Percentiles rank a stretch among this genome's conserved stretches.
phyloP scores from a whole-genome alignment of 371 early-diverging fungal genomes.

The Apophysomyces variabilis region DNA sequence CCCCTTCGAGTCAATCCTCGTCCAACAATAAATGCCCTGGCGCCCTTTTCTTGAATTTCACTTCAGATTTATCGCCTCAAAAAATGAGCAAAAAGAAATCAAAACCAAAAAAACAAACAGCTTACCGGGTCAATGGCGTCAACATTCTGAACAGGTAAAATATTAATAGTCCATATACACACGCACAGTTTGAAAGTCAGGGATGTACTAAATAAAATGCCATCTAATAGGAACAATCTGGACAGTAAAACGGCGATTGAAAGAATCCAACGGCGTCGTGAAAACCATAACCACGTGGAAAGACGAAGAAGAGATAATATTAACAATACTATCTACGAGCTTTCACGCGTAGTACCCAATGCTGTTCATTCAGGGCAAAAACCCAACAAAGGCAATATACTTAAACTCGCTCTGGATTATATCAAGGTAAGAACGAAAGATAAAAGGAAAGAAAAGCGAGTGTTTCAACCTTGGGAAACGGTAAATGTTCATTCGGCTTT shows the following conservation, averaged over 20 bases:
- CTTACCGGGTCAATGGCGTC: slow-evolving; percentile 66
- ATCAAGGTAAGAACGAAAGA: slow-evolving; percentile 33
- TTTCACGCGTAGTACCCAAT: slow-evolving; percentile 62
- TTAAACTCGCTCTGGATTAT: slow-evolving; percentile 59
- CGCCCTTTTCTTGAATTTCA: slow-evolving; percentile 26
- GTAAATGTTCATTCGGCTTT: too few species aligned
- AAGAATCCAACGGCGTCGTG: slow-evolving; percentile 73
- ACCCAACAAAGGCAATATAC: slow-evolving; percentile 66
- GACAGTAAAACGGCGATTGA: slow-evolving; percentile 78
- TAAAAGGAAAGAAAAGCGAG: too few species aligned
- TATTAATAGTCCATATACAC: not conserved
- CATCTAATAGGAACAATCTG: slow-evolving; percentile 58
- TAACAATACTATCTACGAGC: slow-evolving; percentile 66
- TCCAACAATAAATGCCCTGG: slow-evolving; percentile 9
- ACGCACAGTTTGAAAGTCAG: slow-evolving; percentile 9
- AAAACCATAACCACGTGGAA: slow-evolving; percentile 82
- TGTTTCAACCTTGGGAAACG: too few species aligned
- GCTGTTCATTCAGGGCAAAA: slow-evolving; percentile 57
- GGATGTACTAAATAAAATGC: not conserved
- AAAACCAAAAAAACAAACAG: slow-evolving; percentile 53
- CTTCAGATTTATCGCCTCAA: slow-evolving; percentile 35
- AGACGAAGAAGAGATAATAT: slow-evolving; percentile 77
- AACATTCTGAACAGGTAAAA: slow-evolving; percentile 70
- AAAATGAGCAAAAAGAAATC: slow-evolving; percentile 32
- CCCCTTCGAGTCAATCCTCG: not conserved